Evolutionary conservation across 768 basidiomycete genomes (phyloP).

Genomic region (Auriscalpium orientale): DNA sequence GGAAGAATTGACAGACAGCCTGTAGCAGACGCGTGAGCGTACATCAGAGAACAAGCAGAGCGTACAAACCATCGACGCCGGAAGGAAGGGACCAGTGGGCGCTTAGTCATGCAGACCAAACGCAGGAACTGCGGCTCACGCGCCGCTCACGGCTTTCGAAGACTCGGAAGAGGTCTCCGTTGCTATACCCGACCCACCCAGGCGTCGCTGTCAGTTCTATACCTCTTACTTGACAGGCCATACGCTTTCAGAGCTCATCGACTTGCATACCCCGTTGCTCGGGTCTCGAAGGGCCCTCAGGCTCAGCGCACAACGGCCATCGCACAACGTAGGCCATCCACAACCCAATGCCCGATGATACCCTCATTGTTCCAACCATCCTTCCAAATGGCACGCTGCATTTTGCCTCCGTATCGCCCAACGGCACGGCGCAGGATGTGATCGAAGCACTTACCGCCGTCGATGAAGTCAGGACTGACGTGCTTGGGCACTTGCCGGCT

Average conservation of each 20-base stretch:
- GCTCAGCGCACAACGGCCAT: too few species aligned
- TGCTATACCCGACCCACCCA: too few species aligned
- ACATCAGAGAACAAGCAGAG: neutral
- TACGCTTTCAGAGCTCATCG: too few species aligned
- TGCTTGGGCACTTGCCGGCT: conserved; percentile 50
- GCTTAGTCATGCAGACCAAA: too few species aligned
- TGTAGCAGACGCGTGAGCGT: conserved; percentile 15
- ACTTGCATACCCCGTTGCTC: too few species aligned
- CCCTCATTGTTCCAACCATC: conserved; percentile 50
- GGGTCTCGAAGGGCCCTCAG: too few species aligned
- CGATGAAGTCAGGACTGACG: conserved; percentile 44
- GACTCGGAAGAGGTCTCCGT: too few species aligned
- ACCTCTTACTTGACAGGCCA: too few species aligned
- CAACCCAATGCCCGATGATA: conserved; percentile 32
- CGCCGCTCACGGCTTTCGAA: too few species aligned
- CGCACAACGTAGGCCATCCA: neutral
- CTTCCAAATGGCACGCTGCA: conserved; percentile 52
- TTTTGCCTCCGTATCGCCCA: conserved; percentile 48
- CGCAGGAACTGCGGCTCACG: too few species aligned
- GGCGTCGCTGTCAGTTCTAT: too few species aligned
- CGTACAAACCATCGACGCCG: neutral
- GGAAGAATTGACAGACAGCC: conserved; percentile 50
- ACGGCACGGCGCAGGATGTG: conserved; percentile 54
- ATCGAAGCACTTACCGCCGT: conserved; percentile 40
- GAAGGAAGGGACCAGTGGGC: too few species aligned